phyloP scores from a whole-genome alignment of 1,284 basidiomycete genomes.

The Dichomitus squalens region DNA sequence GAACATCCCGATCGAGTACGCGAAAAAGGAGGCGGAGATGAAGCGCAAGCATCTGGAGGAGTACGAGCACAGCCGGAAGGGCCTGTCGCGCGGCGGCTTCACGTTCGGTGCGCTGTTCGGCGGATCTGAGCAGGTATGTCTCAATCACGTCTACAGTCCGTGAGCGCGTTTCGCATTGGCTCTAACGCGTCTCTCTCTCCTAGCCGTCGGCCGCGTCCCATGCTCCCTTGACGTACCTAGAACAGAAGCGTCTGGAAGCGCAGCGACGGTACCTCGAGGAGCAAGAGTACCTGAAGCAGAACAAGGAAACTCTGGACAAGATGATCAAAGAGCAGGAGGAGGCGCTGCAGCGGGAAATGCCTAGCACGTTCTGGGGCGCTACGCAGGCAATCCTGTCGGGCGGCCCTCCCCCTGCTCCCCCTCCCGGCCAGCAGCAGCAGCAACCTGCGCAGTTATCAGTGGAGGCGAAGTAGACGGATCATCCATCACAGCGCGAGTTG shows the following conservation, averaged over 20 bases:
- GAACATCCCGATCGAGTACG: constrained; percentile 89
- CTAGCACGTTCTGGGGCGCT: constrained; percentile 38
- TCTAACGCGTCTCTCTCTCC: neutral
- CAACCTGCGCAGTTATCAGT: neutral
- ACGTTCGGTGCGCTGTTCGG: constrained; percentile 70
- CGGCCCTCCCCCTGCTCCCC: constrained; percentile 16
- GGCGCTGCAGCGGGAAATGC: constrained; percentile 67
- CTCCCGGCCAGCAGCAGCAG: neutral
- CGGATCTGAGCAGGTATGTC: constrained; percentile 38
- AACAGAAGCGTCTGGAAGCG: constrained; percentile 87
- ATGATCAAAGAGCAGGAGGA: constrained; percentile 83
- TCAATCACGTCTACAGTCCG: no score
- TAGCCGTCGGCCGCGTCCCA: constrained; percentile 33
- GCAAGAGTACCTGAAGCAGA: constrained; percentile 82
- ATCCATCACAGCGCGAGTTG: no score
- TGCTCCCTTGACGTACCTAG: constrained; percentile 84
- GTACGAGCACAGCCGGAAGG: constrained; percentile 68
- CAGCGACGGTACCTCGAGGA: constrained; percentile 86
- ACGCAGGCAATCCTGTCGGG: constrained; percentile 23
- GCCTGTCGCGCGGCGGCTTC: constrained; percentile 45
- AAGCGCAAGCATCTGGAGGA: constrained; percentile 81
- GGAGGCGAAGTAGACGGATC: neutral
- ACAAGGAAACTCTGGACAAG: constrained; percentile 82
- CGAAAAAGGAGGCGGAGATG: constrained; percentile 80
- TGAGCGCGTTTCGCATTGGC: neutral